A percentile compares a stretch with the other conserved stretches of the same genome.
Conservation (phyloP, 2,329 filamentous ascomycete species). For the Daldinia sp. region DNA sequence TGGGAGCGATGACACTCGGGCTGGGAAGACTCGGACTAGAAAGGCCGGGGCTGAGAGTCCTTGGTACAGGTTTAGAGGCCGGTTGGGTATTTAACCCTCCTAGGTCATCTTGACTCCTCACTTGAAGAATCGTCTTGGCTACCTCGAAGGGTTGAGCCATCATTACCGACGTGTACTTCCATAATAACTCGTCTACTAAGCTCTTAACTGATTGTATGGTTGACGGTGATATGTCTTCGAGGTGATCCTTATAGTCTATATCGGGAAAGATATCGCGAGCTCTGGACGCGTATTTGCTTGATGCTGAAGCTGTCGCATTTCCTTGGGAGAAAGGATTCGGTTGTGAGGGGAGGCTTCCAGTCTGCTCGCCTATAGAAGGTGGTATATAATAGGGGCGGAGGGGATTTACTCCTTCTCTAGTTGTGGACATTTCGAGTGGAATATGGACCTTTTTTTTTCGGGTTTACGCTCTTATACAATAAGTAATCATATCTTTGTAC, state of each 20-base stretch:
- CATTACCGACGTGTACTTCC: conserved; percentile 91
- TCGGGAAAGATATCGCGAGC: conserved; percentile 90
- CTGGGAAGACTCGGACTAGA: conserved; percentile 12
- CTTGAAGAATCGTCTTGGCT: conserved; percentile 91
- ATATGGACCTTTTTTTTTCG: conserved; percentile 8
- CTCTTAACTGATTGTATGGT: conserved; percentile 80
- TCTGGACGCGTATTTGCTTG: conserved; percentile 65
- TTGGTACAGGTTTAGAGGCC: conserved; percentile 46
- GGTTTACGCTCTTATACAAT: conserved; percentile 5
- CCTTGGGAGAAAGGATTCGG: conserved; percentile 61
- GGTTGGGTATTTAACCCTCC: conserved; percentile 52
- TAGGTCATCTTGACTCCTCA: conserved; percentile 68
- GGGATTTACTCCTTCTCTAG: conserved; percentile 67
- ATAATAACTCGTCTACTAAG: conserved; percentile 84
- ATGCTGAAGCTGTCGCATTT: conserved; percentile 54
- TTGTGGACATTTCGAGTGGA: conserved; percentile 58
- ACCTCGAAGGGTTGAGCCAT: conserved; percentile 97
- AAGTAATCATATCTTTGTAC: conserved; percentile 12
- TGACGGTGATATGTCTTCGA: conserved; percentile 81
- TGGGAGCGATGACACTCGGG: conserved; percentile 22
- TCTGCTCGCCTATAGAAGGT: conserved; percentile 72
- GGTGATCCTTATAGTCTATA: conserved; percentile 90
- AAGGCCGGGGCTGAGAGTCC: not conserved
- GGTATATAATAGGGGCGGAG: conserved; percentile 72
- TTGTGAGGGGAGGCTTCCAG: conserved; percentile 52